Conservation (phyloP, 495 filamentous ascomycete genomes). For the Corynascus novoguineensis region DNA sequence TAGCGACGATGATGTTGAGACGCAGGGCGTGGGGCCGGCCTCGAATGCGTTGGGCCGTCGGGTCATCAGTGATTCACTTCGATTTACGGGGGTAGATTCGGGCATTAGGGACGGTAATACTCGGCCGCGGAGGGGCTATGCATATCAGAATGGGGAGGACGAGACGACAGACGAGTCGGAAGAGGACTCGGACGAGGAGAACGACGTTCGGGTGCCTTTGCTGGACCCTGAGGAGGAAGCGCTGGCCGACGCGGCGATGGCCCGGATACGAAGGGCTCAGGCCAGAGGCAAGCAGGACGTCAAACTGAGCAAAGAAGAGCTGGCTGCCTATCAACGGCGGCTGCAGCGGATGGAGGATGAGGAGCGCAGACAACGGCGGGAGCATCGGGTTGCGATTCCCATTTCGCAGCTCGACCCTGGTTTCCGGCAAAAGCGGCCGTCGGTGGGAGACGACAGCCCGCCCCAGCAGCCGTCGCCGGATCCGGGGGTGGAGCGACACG, state of each 20-base stretch:
- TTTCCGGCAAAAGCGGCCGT: conserved; percentile 17
- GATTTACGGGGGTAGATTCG: conserved; percentile 58
- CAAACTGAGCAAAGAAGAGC: conserved; percentile 64
- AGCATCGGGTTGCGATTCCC: conserved; percentile 39
- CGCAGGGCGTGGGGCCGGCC: conserved; percentile 51
- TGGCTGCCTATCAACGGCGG: conserved; percentile 64
- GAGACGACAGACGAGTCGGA: conserved; percentile 51
- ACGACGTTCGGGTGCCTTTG: conserved; percentile 44
- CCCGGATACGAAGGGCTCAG: conserved; percentile 69
- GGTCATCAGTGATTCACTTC: conserved; percentile 55
- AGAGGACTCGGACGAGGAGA: conserved; percentile 49
- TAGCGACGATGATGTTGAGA: conserved; percentile 56
- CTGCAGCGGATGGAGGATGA: conserved; percentile 55
- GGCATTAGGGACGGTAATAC: conserved; percentile 41
- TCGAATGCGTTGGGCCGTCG: conserved; percentile 33
- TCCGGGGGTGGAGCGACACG: conserved; percentile 14
- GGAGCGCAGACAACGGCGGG: conserved; percentile 31
- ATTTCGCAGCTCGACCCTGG: conserved; percentile 35
- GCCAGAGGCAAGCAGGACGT: conserved; percentile 69
- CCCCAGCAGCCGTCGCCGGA: conserved; percentile 12
- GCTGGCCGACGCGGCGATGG: conserved; percentile 66
- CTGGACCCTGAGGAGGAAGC: conserved; percentile 64
- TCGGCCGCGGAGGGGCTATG: conserved; percentile 35
- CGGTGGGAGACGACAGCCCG: conserved; percentile 11
- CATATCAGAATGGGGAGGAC: conserved; percentile 46